phyloP scores from a whole-genome alignment of 495 filamentous ascomycete species.

The Bathelium albidoporum region DNA sequence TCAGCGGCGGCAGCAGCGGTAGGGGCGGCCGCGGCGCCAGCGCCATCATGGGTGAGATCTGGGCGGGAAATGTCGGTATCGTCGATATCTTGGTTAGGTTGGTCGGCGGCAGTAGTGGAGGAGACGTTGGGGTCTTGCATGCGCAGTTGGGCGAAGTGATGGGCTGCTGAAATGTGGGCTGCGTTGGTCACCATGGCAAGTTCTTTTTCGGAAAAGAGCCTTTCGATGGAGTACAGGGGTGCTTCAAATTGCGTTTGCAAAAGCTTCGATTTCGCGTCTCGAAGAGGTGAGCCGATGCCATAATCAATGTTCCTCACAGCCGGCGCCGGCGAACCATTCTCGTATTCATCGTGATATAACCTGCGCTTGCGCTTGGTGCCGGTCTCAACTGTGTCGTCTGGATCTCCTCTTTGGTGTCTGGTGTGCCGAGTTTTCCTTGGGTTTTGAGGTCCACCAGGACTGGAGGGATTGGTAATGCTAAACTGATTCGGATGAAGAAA shows the following conservation, averaged over 20 bases:
- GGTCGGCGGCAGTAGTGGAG: slow-evolving; percentile 6
- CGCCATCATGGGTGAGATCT: slow-evolving; percentile 7
- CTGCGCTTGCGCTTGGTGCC: slow-evolving; percentile 61
- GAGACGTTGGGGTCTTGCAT: slow-evolving; percentile 11
- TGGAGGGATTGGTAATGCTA: slow-evolving; percentile 53
- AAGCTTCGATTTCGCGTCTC: slow-evolving; percentile 42
- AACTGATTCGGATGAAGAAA: slow-evolving; percentile 90
- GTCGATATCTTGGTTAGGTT: slow-evolving; percentile 11
- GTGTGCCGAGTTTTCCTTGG: slow-evolving; percentile 69
- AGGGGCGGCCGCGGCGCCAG: slow-evolving; percentile 20
- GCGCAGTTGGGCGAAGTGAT: slow-evolving; percentile 31
- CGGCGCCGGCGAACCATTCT: slow-evolving; percentile 43
- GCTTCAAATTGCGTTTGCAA: slow-evolving; percentile 41
- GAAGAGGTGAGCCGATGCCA: slow-evolving; percentile 45
- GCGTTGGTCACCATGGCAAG: slow-evolving; percentile 49
- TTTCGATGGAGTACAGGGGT: slow-evolving; percentile 62
- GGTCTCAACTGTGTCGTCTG: slow-evolving; percentile 57
- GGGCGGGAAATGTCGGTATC: slow-evolving; percentile 9
- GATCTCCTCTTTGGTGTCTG: slow-evolving; percentile 52
- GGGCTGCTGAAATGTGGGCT: slow-evolving; percentile 28
- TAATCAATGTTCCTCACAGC: slow-evolving; percentile 37
- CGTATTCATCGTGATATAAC: slow-evolving; percentile 60
- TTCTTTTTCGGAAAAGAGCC: slow-evolving; percentile 91
- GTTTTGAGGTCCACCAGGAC: slow-evolving; percentile 57
- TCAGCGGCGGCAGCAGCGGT: slow-evolving; percentile 22